A percentile compares a stretch with the other conserved stretches of the same genome.
Conservation (phyloP, 805 yeast genomes). For the Starmerella apis region DNA sequence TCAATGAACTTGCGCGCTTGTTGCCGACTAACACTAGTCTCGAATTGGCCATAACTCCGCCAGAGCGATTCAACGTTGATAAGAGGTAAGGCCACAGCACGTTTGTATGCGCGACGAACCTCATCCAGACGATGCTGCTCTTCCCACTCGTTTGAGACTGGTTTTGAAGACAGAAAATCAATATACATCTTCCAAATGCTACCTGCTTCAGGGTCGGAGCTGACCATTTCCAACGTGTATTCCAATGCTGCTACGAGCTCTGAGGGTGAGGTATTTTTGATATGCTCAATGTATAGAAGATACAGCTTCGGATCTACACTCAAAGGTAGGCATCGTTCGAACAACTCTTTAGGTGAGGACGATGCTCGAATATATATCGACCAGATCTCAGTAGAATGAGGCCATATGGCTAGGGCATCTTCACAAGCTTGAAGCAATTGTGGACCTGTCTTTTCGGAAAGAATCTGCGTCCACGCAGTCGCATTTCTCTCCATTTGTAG, state of each 20-base stretch:
- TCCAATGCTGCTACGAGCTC: conserved; percentile 85
- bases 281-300: conserved; percentile 66
- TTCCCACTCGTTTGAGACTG: conserved; percentile 58
- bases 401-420: conserved; percentile 52
- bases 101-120: conserved; percentile 60
- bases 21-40: conserved; percentile 58
- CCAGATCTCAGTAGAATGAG: conserved; percentile 66
- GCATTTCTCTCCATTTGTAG: conserved; percentile 3
- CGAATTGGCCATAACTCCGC: conserved; percentile 75
- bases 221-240: conserved; percentile 66
- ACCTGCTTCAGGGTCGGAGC: conserved; percentile 63
- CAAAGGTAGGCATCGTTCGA: conserved; percentile 51
- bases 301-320: conserved; percentile 61
- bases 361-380: conserved; percentile 56
- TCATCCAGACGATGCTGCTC: conserved; percentile 76
- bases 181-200: conserved; percentile 73
- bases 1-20: conserved; percentile 78
- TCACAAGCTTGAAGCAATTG: conserved; percentile 29
- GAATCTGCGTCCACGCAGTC: conserved; percentile 3
- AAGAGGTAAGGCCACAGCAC: conserved; percentile 65
- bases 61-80: conserved; percentile 66
- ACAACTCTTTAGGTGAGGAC: conserved; percentile 42
- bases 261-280: conserved; percentile 61
- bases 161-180: conserved; percentile 60
- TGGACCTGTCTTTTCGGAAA: background rate